Evolutionary conservation across 2,329 filamentous ascomycete species (phyloP), one percentile per base, ranked within the genome.

Genomic region (Graphium sp.): DNA sequence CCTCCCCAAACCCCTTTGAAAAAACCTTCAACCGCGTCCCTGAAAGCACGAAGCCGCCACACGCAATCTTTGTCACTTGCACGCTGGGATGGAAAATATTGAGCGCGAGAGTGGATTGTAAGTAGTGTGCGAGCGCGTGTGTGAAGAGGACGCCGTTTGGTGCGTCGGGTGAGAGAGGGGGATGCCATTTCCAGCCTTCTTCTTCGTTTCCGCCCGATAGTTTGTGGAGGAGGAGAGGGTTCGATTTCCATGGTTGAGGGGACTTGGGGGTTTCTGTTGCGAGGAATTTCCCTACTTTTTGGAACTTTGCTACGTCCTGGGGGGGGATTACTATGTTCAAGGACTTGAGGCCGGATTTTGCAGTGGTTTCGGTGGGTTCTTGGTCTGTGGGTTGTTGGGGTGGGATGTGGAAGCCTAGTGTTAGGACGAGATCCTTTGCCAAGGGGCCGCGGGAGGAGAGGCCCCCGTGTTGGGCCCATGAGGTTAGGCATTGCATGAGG

Each of bases 11-110:
- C n/a, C n/a, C n/a, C n/a, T n/a, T n/a, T n/a, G n/a, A n/a, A 22
- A 58, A 53, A 10, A 68, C 42, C 43, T 71, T 71, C 13, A 71
- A 28, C 17, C 62, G 50, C 8, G 48, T 57, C 34, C 67, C 64
- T 0, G 60, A 60, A 8, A 71, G 45, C 21, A 62, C 58, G 32
- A 72, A 73, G 0, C 63, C 65, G 1, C 58, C 60, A 34, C 65
- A 71, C 0, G 62, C 63, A 17, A 72, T 53, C 35, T 66, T 64
- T 9, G 49, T 49, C 15, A 72, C 45, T 2, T 55, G 48, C 4
- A 70, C 64, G n/a, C 56, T 52, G 0, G 66, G 60, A 36, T 71
- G 64, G 31, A 65, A 63, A 36, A 72, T 37, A 38, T 71, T 53
- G 10, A 73, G 43, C 0, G 59, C 63, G 5, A 70, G 48, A 34